Conservation (phyloP, 2,329 filamentous ascomycete genomes). For the Aspergillus amoenus region DNA sequence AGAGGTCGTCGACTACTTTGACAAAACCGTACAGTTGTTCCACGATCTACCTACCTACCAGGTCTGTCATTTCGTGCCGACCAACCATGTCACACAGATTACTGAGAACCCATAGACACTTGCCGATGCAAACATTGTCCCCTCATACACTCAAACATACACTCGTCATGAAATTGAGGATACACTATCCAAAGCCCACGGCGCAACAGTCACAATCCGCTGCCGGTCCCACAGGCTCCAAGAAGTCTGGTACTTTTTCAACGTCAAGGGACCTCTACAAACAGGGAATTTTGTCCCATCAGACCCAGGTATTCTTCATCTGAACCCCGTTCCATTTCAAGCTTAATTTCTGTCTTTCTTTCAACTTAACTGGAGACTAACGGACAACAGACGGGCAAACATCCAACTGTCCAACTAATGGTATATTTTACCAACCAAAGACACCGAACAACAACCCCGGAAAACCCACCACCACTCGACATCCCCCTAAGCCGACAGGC, state of each 20-base stretch:
- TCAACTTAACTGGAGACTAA: not conserved
- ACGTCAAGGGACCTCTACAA: slow-evolving; percentile 51
- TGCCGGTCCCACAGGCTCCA: slow-evolving; percentile 52
- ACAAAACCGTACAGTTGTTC: slow-evolving; percentile 65
- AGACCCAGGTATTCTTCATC: slow-evolving; percentile 30
- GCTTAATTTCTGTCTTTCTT: not conserved
- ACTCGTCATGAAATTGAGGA: slow-evolving; percentile 57
- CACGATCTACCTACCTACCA: slow-evolving; percentile 65
- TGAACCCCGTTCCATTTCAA: not conserved
- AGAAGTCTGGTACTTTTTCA: slow-evolving; percentile 65
- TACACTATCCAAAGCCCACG: slow-evolving; percentile 55
- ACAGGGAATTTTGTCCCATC: slow-evolving; percentile 35
- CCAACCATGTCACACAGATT: not conserved
- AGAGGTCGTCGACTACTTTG: slow-evolving; percentile 70
- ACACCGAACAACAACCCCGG: slow-evolving; percentile 31
- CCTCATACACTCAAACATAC: slow-evolving; percentile 57
- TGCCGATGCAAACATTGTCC: slow-evolving; percentile 59
- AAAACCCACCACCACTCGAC: slow-evolving; percentile 38
- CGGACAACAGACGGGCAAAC: slow-evolving; percentile 51
- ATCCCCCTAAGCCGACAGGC: slow-evolving; percentile 30
- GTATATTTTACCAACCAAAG: slow-evolving; percentile 67
- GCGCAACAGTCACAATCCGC: slow-evolving; percentile 58
- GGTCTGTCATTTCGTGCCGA: slow-evolving; percentile 30
- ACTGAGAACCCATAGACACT: slow-evolving; percentile 47
- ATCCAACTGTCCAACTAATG: slow-evolving; percentile 61